phyloP scores from a whole-genome alignment of 176 grass and related monocot species.

The Juncus effusus region DNA sequence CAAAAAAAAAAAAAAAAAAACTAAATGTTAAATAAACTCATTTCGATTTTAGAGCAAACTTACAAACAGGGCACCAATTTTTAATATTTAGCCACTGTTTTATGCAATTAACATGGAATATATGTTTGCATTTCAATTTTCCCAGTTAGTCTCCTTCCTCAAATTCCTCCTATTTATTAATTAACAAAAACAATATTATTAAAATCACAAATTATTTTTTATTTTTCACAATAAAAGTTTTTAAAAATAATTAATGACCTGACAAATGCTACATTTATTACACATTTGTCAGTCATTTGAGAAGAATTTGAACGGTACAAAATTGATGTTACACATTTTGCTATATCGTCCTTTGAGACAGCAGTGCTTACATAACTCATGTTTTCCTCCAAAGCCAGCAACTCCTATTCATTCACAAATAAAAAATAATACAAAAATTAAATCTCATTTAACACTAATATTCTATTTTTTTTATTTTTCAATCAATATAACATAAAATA shows the following conservation, averaged over 20 bases:
- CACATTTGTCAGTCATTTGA: too few species aligned
- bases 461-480: neutral
- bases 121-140: conserved; percentile 60
- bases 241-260: conserved; percentile 41
- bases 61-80: conserved; percentile 97
- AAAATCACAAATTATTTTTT: neutral
- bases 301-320: conserved; percentile 44
- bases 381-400: conserved; percentile 77
- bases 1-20: too few species aligned
- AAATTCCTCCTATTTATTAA: conserved; percentile 64
- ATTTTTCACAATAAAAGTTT: neutral
- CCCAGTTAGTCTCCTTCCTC: conserved; percentile 59
- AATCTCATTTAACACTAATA: neutral
- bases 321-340: conserved; percentile 40
- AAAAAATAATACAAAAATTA: conserved; percentile 3
- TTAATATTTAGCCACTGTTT: conserved; percentile 74
- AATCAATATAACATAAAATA: neutral
- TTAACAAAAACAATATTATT: too few species aligned
- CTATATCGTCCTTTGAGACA: conserved; percentile 38
- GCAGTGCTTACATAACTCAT: conserved; percentile 85
- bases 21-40: neutral
- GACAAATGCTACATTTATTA: conserved; percentile 84
- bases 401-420: conserved; percentile 81
- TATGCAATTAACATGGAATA: conserved; percentile 70
- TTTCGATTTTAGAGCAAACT: conserved; percentile 37